phyloP scores from a whole-genome alignment of 768 basidiomycete genomes.

The Russula earlei region DNA sequence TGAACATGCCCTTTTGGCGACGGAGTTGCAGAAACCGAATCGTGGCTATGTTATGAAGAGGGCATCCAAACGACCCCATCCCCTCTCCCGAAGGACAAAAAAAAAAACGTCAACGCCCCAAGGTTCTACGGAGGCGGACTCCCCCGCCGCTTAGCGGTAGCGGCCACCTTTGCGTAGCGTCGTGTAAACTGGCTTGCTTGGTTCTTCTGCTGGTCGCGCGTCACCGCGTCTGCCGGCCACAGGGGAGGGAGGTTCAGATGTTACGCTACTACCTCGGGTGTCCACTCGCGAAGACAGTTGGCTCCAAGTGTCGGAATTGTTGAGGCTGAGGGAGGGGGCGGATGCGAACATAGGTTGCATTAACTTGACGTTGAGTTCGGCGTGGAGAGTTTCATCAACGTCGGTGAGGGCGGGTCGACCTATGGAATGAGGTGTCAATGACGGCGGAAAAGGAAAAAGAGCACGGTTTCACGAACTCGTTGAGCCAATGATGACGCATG shows the following conservation, averaged over 20 bases:
- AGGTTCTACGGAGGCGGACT: neutral
- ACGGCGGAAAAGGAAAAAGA: neutral
- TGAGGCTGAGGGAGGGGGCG: neutral
- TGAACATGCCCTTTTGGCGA: neutral
- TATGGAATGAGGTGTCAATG: conserved; percentile 3
- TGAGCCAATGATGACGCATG: conserved; percentile 6
- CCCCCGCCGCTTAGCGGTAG: neutral
- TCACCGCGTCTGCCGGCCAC: neutral
- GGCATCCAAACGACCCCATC: neutral
- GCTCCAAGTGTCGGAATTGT: neutral
- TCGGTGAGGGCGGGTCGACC: conserved; percentile 21
- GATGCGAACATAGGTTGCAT: neutral
- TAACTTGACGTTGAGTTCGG: conserved; percentile 2
- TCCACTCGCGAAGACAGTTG: neutral
- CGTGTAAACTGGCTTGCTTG: neutral
- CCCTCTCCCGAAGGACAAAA: neutral
- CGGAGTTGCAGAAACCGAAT: neutral
- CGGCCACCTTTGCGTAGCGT: conserved; percentile 4
- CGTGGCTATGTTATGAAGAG: neutral
- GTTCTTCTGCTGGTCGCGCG: neutral
- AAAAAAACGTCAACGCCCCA: neutral
- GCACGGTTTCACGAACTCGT: conserved; percentile 33
- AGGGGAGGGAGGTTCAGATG: neutral
- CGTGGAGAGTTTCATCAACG: conserved; percentile 21
- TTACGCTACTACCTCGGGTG: neutral